Evolutionary conservation across 352 stramenopile genomes (phyloP), one percentile per base, ranked within the genome.

Genomic region (Globisporangium yorkense): DNA sequence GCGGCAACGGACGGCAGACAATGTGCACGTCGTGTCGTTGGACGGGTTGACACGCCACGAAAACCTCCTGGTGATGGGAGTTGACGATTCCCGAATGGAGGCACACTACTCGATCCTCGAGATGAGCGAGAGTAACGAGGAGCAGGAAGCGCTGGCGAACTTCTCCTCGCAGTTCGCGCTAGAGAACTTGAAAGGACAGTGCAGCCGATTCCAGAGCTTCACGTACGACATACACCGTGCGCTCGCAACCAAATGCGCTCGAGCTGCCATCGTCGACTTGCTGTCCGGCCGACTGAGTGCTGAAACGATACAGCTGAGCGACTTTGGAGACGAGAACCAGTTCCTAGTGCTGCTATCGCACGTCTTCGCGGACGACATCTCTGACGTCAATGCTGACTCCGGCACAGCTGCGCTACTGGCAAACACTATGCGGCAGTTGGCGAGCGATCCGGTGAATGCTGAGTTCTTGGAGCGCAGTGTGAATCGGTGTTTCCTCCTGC

Each of bases 161-260:
- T 89, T 90, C 52, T 74, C 71, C 27, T 91, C 78, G 3, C 77
- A 87, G 45, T 93, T 85, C 51, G 71, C 66, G 0, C 74, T 77
- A 54, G 83, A 93, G 46, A 65, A 67, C 8, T 58, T 91, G 7
- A 88, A 89, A 57, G 75, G 73, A 1, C 83, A 93, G 61, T 65
- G 61, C 9, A 61, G 69, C 48, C 71, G 83, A 15, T 69, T 84
- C 27, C 80, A 89, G 44, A 85, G 71, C 55, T 68, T 89, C 13
- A 75, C 75, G 5, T 80, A 81, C 52, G 83, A 93, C 29, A 70
- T 69, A 0, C 77, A 90, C 59, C 68, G 74, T 8, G 83, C 83
- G 0, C 54, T 87, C 13, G 56, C 77, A 13, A 91, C 72, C 9
- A 88, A 89, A 55, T 61, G 65, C 31, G 77, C 83, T 10, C 72